Evolutionary conservation across 2,329 filamentous ascomycete genomes (phyloP), one percentile per base, ranked within the genome.

Genomic region (Bipolaris bicolor): DNA sequence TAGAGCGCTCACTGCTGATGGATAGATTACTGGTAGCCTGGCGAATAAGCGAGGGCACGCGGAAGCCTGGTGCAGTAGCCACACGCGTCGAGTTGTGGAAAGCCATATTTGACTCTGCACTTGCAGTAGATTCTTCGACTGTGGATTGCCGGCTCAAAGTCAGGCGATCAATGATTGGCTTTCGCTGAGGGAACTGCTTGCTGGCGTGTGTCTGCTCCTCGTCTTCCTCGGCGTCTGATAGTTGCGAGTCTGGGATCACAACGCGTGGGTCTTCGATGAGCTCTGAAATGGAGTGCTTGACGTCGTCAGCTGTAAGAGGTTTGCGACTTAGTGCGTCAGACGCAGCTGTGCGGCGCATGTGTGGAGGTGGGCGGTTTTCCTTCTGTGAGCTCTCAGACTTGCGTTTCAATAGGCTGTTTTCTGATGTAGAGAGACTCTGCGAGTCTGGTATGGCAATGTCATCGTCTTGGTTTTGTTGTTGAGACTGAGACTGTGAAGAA

Each of bases 221-320:
- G 48, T 81, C 56, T 26, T 76, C 74, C 20, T 80, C 79, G 0
- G 77, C 79, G 41, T 76, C 71, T 34, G 68, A 60, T 60, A 65
- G 68, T 61, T 78, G 71, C 15, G 84, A 83, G 55, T 85, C 82
- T 24, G 86, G 84, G 41, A 90, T 86, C 6, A 80, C 71, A n/a
- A 79, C 71, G 16, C 66, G 67, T 0, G 81, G 81, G 37, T 85
- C 84, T 49, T 96, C 92, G 15, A 97, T 87, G 9, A 97, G 83
- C 74, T 89, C 90, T 4, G 91, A 96, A 6, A 97, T 80, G 0
- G 90, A 91, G 73, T 94, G 87, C 55, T 92, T 88, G 61, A 97
- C 90, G 69, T 97, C 91, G 26, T 88, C 86, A 9, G 96, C 80
- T 16, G 88, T 90, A 5, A 88, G 83, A 0, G 92, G 91, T 67